Evolutionary conservation across 1,284 basidiomycete genomes (phyloP).

Genomic region (Trichosporon faecale): DNA sequence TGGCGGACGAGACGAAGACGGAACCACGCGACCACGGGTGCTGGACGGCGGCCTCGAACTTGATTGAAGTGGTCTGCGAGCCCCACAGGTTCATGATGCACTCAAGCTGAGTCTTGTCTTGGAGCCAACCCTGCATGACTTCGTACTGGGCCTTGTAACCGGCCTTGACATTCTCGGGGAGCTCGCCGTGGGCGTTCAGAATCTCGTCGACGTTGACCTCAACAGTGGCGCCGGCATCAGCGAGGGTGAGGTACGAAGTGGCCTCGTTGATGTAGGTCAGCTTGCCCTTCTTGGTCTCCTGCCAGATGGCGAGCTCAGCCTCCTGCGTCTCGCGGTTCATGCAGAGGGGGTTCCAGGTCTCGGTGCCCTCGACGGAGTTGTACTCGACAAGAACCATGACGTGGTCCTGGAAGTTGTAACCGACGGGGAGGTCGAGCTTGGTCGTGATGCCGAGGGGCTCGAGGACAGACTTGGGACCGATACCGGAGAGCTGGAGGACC

Average conservation of each 20-base stretch:
- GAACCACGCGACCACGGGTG: conserved; percentile 52
- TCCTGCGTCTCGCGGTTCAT: conserved; percentile 30
- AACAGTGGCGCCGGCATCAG: conserved; percentile 59
- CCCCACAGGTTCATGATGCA: conserved; percentile 47
- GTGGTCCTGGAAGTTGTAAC: conserved; percentile 25
- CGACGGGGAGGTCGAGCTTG: conserved; percentile 20
- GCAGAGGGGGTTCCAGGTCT: conserved; percentile 45
- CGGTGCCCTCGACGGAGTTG: conserved; percentile 23
- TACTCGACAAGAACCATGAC: conserved; percentile 40
- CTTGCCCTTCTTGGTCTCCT: conserved; percentile 34
- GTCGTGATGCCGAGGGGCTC: conserved; percentile 21
- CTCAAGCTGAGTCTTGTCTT: conserved; percentile 46
- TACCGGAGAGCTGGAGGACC: conserved; percentile 26
- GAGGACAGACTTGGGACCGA: conserved; percentile 19
- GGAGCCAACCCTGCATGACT: conserved; percentile 37
- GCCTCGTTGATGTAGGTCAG: conserved; percentile 52
- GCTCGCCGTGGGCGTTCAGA: conserved; percentile 53
- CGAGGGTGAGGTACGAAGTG: conserved; percentile 39
- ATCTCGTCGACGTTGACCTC: conserved; percentile 63
- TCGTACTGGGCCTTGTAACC: conserved; percentile 42
- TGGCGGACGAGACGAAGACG: conserved; percentile 57
- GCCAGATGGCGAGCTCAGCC: conserved; percentile 32
- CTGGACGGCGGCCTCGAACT: conserved; percentile 43
- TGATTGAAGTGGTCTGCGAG: conserved; percentile 20
- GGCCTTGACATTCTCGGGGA: conserved; percentile 42